Conservation (phyloP, 2,329 filamentous ascomycete genomes). For the Aaosphaeria pasadenensis region DNA sequence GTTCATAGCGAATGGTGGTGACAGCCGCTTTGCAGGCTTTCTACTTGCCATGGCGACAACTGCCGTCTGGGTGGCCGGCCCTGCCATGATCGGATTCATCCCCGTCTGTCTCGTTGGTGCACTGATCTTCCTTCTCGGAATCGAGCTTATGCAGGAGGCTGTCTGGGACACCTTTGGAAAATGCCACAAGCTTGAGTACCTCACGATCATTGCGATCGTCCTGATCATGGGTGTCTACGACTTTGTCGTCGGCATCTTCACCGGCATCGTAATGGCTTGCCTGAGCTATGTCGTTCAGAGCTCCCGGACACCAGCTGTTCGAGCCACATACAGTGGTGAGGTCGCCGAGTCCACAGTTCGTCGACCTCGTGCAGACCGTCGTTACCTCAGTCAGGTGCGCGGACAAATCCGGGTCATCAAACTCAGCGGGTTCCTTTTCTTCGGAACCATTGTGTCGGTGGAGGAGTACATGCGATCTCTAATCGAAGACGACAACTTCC, state of each 20-base stretch:
- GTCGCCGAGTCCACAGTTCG: slow-evolving; percentile 90
- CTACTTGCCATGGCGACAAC: slow-evolving; percentile 79
- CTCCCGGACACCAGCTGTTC: slow-evolving; percentile 82
- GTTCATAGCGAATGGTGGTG: slow-evolving; percentile 89
- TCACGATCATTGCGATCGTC: slow-evolving; percentile 85
- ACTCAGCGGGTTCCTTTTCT: slow-evolving; percentile 93
- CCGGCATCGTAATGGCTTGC: slow-evolving; percentile 89
- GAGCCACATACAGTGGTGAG: slow-evolving; percentile 85
- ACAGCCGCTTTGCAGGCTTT: slow-evolving; percentile 80
- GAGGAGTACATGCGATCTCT: slow-evolving; percentile 82
- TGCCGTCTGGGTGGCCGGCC: slow-evolving; percentile 80
- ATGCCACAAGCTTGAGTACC: slow-evolving; percentile 79
- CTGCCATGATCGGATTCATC: slow-evolving; percentile 86
- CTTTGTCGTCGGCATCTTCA: slow-evolving; percentile 89
- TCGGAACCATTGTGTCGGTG: slow-evolving; percentile 93
- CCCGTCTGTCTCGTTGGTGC: slow-evolving; percentile 96
- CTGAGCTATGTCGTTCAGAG: slow-evolving; percentile 89
- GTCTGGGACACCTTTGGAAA: slow-evolving; percentile 86
- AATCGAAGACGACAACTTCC: slow-evolving; percentile 79
- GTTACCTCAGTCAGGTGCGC: slow-evolving; percentile 81
- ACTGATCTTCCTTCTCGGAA: slow-evolving; percentile 90
- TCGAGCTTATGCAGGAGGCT: slow-evolving; percentile 86
- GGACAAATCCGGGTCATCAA: slow-evolving; percentile 89
- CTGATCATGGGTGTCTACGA: slow-evolving; percentile 96
- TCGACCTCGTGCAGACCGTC: slow-evolving; percentile 82